A percentile compares a stretch with the other conserved stretches of the same genome.
Conservation (phyloP, 768 basidiomycete species). For the Boletus reticuloceps region DNA sequence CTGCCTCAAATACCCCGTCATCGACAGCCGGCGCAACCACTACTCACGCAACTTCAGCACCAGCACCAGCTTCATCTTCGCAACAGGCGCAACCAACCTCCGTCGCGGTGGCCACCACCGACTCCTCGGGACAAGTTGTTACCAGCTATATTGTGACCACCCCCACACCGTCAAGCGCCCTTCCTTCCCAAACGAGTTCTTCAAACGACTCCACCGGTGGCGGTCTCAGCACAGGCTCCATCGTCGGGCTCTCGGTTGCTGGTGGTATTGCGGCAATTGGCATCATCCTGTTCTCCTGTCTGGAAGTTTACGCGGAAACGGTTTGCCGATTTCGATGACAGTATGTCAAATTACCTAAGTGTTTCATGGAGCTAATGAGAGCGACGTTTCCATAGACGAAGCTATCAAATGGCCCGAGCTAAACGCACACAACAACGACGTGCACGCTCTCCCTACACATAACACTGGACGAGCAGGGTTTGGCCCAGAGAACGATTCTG, state of each 20-base stretch:
- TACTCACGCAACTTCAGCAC: slow-evolving; percentile 3
- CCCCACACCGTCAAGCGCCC: slow-evolving; percentile 22
- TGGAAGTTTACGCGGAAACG: slow-evolving; percentile 89
- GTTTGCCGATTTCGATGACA: slow-evolving; percentile 72
- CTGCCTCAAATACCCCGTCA: slow-evolving; percentile 2
- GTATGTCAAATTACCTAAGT: slow-evolving; percentile 44
- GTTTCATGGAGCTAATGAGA: background rate
- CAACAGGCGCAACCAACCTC: background rate
- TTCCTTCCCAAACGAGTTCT: slow-evolving; percentile 23
- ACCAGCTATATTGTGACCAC: slow-evolving; percentile 21
- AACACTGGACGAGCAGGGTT: slow-evolving; percentile 73
- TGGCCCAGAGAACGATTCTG: slow-evolving; percentile 56
- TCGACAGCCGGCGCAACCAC: background rate
- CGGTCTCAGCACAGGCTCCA: slow-evolving; percentile 66
- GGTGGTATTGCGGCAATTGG: slow-evolving; percentile 75
- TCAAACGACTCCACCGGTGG: slow-evolving; percentile 17
- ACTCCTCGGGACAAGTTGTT: slow-evolving; percentile 28
- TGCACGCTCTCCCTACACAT: slow-evolving; percentile 65
- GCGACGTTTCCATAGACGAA: slow-evolving; percentile 48
- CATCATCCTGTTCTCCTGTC: slow-evolving; percentile 68
- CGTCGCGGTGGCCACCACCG: slow-evolving; percentile 23
- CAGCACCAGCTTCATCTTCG: background rate
- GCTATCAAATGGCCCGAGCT: slow-evolving; percentile 93
- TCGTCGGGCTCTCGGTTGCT: slow-evolving; percentile 77
- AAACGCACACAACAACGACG: slow-evolving; percentile 57